Evolutionary conservation across 345 rosid species (phyloP), one percentile per base, ranked within the genome.

Genomic region (Pistacia vera): DNA sequence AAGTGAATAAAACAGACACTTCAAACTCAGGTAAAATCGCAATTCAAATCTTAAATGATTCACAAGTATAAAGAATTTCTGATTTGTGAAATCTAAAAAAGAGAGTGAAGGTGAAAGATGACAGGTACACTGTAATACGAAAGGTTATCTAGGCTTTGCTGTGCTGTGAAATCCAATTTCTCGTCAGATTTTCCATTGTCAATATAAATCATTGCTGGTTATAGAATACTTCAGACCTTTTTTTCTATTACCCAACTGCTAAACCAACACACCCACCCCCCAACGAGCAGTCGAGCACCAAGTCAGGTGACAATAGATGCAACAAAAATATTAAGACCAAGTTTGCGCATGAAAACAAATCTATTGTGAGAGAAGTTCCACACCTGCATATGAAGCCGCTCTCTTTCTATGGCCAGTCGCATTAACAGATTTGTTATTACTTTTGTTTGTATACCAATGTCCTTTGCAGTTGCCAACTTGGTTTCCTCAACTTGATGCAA

Each of bases 381-480:
- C 68, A 92, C 99, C 99, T 93, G 95, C 82, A 86, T 90, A 78
- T 85, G 88, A 74, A 96, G 95, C 35, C 92, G 95, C 77, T 93
- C 98, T 83, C 98, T 89, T 87, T 93, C 98, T 25, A 85, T 55
- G 63, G 93, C 90, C 55, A 96, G 78, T 77, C 85, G 95, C 90
- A 91, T 81, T 71, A 96, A 86, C 76, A 93, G 77, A 80, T 92
- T 91, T n/a, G 87, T 86, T 79, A 96, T 90, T 81, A 88, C 83
- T 88, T 89, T 89, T 79, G 93, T 82, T 74, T 81, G 95, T 59
- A 85, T 48, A 60, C 79, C 77, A 64, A 96, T 90, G 84, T 88
- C 97, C 84, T 88, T 91, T 36, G 94, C 90, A 28, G 90, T 85
- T 25, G 78, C 84, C 74, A 83, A 71, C 84, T 91, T 93, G 69